These are phyloP conservation scores for Parasitella parasitica DNA, from an alignment of 371 early-diverging fungal species.

Conservation along the genomic window DNA sequence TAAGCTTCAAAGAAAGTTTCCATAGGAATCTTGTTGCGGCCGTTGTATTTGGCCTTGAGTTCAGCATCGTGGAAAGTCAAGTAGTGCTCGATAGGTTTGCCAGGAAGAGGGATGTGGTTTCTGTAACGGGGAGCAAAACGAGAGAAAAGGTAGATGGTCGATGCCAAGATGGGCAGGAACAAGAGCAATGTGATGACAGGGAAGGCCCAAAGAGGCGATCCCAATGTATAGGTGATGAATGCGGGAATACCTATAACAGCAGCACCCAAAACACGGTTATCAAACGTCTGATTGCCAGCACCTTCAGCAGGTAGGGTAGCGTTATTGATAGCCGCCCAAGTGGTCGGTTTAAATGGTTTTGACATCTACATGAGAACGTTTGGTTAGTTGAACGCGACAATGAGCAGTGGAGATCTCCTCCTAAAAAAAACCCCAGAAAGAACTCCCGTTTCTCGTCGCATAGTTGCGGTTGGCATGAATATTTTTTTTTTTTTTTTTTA, in stretches of 20 bases:
- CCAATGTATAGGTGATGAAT: slow-evolving; percentile 56
- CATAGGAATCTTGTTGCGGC: slow-evolving; percentile 90
- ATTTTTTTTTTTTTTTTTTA: not conserved
- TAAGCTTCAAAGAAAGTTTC: slow-evolving; percentile 95
- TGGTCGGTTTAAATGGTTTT: slow-evolving; percentile 50
- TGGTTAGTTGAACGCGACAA: not conserved
- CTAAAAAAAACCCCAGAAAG: too few relatives aligned
- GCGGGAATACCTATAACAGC: slow-evolving; percentile 63
- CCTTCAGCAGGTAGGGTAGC: slow-evolving; percentile 73
- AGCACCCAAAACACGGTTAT: slow-evolving; percentile 58
- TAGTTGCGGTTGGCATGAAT: not conserved
- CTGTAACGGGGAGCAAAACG: slow-evolving; percentile 66
- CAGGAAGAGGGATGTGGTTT: slow-evolving; percentile 77
- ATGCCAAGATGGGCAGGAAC: slow-evolving; percentile 72
- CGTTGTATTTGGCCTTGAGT: slow-evolving; percentile 70
- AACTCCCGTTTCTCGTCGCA: not conserved
- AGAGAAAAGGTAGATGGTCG: slow-evolving; percentile 62
- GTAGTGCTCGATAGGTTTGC: slow-evolving; percentile 81
- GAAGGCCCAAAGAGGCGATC: slow-evolving; percentile 60
- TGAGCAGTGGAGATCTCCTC: not conserved
- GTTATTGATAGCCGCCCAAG: slow-evolving; percentile 59
- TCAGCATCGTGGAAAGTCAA: slow-evolving; percentile 82
- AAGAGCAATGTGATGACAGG: slow-evolving; percentile 59
- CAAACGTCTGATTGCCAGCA: slow-evolving; percentile 76
- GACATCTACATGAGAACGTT: slow-evolving; percentile 16